Evolutionary conservation across 2,329 filamentous ascomycete genomes (phyloP).

Genomic region (Trichoderma guizhouense): DNA sequence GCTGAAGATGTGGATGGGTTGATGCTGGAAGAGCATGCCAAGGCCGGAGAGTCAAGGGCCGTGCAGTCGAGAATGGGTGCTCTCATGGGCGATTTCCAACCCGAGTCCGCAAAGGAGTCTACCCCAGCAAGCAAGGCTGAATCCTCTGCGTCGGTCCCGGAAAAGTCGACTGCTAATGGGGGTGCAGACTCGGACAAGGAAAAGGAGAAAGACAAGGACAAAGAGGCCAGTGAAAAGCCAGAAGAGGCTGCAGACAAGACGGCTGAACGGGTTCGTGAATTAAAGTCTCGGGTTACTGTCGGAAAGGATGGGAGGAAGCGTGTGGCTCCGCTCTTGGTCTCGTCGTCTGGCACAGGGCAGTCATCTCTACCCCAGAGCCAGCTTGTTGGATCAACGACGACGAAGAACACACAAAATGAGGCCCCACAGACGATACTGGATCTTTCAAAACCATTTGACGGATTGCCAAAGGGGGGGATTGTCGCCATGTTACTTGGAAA

Average conservation of each 20-base stretch:
- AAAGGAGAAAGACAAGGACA: constrained; percentile 21
- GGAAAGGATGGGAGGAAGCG: constrained; percentile 97
- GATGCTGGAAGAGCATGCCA: constrained; percentile 84
- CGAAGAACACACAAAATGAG: constrained; percentile 62
- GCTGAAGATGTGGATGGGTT: constrained; percentile 87
- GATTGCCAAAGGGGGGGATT: constrained; percentile 84
- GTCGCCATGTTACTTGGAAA: constrained; percentile 85
- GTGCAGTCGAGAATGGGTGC: constrained; percentile 96
- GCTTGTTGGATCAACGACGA: constrained; percentile 71
- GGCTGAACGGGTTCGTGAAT: constrained; percentile 51
- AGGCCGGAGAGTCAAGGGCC: constrained; percentile 82
- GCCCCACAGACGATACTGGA: constrained; percentile 80
- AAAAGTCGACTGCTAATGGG: constrained; percentile 40
- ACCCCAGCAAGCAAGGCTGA: constrained; percentile 32
- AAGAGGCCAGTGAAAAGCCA: constrained; percentile 23
- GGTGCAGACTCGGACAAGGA: constrained; percentile 34
- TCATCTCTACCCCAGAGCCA: constrained; percentile 88
- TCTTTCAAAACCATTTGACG: constrained; percentile 89
- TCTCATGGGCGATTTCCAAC: constrained; percentile 82
- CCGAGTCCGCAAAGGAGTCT: constrained; percentile 52
- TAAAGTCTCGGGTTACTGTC: constrained; percentile 90
- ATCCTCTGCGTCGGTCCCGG: constrained; percentile 19
- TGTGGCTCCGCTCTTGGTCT: constrained; percentile 86
- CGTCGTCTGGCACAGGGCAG: constrained; percentile 79
- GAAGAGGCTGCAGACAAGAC: constrained; percentile 53